Base-by-base conservation (phyloP, 2,329 filamentous ascomycete genomes). In the Colletotrichum euphorbiae region DNA sequence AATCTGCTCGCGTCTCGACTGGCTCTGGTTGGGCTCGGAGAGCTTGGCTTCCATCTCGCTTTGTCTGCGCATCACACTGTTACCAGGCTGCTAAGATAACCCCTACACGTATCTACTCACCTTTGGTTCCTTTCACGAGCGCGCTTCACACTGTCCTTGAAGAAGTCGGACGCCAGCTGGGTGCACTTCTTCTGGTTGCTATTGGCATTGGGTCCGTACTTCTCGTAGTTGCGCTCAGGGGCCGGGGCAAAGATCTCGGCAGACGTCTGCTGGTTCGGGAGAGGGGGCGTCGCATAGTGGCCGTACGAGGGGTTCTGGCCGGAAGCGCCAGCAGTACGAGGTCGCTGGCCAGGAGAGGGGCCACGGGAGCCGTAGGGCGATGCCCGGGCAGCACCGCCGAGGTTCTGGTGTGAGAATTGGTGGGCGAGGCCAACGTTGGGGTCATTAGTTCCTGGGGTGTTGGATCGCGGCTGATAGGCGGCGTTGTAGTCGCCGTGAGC, bases 71-170 rank as follows among this genome's bases (percentile, higher is more conserved):
- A 58, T 2, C n/a, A 36, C 4, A 12, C 9, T 19, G 61, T 58
- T n/a, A 62, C 60, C 36, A 52, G 13, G 13, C 42, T 38, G 63
- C 19, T 12, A 65, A n/a, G 17, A 31, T 21, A 33, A 21, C 9
- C 19, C 36, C 28, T 62, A 2, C 3, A n/a, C 38, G 54, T n/a
- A 59, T 70, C 52, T 11, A 77, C 86, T 74, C 82, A 97, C 94
- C 94, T 92, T 80, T 97, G 90, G 79, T 99, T 99, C 67, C 96
- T 90, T 82, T 98, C 96, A 73, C 95, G 89, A 58, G 96, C 96
- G 74, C 96, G 90, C 84, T 97, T 95, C 63, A 99, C 97, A 78
- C 95, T 98, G 81, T 99, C 95, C 81, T 97, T 97, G 89, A 98
- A 99, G 84, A 98, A 98, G 74, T 96, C 94, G 64, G 91, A 89